These are phyloP conservation scores for Laburnicola sp. DNA, from an alignment of 2,329 filamentous ascomycete genomes.

Conservation along the genomic window DNA sequence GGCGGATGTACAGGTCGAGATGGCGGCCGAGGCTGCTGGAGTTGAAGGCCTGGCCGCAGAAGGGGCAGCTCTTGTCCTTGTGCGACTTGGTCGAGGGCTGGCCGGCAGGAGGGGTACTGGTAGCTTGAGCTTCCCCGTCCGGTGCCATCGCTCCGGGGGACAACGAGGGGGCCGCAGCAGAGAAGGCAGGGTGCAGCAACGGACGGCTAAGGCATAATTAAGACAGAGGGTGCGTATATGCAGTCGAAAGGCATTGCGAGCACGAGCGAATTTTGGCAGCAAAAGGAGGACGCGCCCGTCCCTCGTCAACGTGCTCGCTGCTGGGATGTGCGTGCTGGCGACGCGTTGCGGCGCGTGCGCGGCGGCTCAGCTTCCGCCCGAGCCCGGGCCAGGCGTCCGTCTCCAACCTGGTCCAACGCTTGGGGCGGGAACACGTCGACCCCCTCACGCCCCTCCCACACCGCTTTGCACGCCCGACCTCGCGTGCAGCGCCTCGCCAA, in stretches of 20 bases:
- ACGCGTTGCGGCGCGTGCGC: background rate
- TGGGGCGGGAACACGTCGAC: background rate
- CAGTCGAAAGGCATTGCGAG: slow-evolving; percentile 17
- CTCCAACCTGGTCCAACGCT: no score
- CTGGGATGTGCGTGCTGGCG: slow-evolving; percentile 27
- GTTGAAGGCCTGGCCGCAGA: slow-evolving; percentile 86
- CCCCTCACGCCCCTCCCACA: background rate
- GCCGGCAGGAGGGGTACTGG: slow-evolving; percentile 34
- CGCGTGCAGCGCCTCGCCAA: background rate
- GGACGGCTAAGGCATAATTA: slow-evolving; percentile 36
- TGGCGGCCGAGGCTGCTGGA: slow-evolving; percentile 92
- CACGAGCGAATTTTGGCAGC: slow-evolving; percentile 14
- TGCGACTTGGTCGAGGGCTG: slow-evolving; percentile 53
- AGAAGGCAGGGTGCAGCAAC: slow-evolving; percentile 2
- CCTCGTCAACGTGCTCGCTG: no score
- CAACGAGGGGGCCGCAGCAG: background rate
- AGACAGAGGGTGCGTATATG: slow-evolving; percentile 16
- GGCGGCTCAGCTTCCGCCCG: slow-evolving; percentile 1
- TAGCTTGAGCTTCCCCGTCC: slow-evolving; percentile 7
- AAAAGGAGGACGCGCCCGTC: slow-evolving; percentile 34
- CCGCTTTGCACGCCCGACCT: background rate
- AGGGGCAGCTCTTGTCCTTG: slow-evolving; percentile 88
- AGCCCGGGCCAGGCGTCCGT: background rate
- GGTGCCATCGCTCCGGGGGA: slow-evolving; percentile 13
- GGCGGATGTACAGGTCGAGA: slow-evolving; percentile 90